A percentile compares a stretch with the other conserved stretches of the same genome.
Conservation (phyloP, 2,329 filamentous ascomycete genomes). For the Ramularia endophylla region DNA sequence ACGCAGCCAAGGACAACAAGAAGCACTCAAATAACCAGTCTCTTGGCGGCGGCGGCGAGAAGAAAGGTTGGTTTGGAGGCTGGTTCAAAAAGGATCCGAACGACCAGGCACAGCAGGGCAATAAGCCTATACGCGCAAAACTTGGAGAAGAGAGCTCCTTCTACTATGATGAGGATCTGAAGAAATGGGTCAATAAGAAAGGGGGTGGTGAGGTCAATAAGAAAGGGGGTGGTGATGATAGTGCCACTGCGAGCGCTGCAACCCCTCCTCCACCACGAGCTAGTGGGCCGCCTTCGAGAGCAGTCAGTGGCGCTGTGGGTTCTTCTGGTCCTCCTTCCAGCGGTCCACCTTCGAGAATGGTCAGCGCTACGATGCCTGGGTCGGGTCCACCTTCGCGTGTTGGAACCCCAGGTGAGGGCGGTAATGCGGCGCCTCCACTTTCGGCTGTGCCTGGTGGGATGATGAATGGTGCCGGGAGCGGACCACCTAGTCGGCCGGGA, state of each 20-base stretch:
- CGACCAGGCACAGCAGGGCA: conserved; percentile 50
- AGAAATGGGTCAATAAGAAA: conserved; percentile 99
- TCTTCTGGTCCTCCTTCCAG: conserved; percentile 1
- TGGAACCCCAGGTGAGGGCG: conserved; percentile 23
- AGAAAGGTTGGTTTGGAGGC: conserved; percentile 62
- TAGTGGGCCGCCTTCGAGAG: conserved; percentile 7
- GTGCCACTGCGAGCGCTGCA: conserved; percentile 45
- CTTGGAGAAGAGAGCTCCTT: conserved; percentile 90
- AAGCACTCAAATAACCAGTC: conserved; percentile 36
- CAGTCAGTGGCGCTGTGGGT: background rate
- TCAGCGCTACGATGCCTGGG: background rate
- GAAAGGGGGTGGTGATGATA: too few species aligned
- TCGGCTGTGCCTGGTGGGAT: conserved; percentile 14
- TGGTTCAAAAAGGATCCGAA: conserved; percentile 71
- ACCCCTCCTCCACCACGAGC: conserved; percentile 69
- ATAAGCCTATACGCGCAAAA: conserved; percentile 78
- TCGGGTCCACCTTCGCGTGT: conserved; percentile 27
- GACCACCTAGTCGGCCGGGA: conserved; percentile 57
- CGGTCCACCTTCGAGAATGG: background rate
- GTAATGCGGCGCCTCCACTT: conserved; percentile 5
- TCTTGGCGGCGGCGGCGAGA: conserved; percentile 30
- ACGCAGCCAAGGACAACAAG: conserved; percentile 57
- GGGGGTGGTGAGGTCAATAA: conserved; percentile 52
- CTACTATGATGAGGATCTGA: conserved; percentile 90
- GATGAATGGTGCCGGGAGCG: conserved; percentile 16